These are phyloP conservation scores for Nitzschia sp. DNA, from an alignment of 108 stramenopile genomes.

Conservation along the genomic window DNA sequence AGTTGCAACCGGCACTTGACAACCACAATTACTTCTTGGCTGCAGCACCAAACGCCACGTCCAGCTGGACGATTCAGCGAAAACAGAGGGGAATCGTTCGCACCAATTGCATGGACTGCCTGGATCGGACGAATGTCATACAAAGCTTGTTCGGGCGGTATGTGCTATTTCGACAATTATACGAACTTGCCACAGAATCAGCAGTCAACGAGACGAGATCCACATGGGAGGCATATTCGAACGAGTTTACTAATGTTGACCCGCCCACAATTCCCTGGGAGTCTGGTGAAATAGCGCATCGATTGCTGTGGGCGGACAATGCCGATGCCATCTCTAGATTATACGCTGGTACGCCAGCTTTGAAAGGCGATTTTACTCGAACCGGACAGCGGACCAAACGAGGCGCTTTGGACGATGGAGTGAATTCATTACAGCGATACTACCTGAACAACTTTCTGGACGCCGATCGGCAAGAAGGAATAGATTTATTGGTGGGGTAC, in stretches of 20 bases:
- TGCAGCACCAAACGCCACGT: slow-evolving; percentile 16
- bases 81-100: slow-evolving; percentile 88
- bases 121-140: slow-evolving; percentile 98
- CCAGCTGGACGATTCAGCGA: slow-evolving; percentile 43
- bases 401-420: slow-evolving; percentile 93
- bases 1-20: slow-evolving; percentile 62
- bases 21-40: slow-evolving; percentile 74
- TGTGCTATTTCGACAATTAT: slow-evolving; percentile 64
- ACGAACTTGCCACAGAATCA: slow-evolving; percentile 25
- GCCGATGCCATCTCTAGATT: slow-evolving; percentile 90
- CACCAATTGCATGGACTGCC: slow-evolving; percentile 99
- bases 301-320: slow-evolving; percentile 88
- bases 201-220: slow-evolving; percentile 42
- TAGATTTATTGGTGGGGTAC: slow-evolving; percentile 89
- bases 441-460: slow-evolving; percentile 96
- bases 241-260: slow-evolving; percentile 33
- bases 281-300: slow-evolving; percentile 73
- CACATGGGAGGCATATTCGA: slow-evolving; percentile 44
- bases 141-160: slow-evolving; percentile 90
- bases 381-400: slow-evolving; percentile 90
- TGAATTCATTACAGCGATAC: slow-evolving; percentile 95
- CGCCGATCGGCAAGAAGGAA: slow-evolving; percentile 94
- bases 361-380: slow-evolving; percentile 94
- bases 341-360: slow-evolving; percentile 94
- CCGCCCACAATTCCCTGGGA: slow-evolving; percentile 65